Base-by-base conservation (phyloP, 2,329 filamentous ascomycete species). In the Chaetomiaceae sp. region DNA sequence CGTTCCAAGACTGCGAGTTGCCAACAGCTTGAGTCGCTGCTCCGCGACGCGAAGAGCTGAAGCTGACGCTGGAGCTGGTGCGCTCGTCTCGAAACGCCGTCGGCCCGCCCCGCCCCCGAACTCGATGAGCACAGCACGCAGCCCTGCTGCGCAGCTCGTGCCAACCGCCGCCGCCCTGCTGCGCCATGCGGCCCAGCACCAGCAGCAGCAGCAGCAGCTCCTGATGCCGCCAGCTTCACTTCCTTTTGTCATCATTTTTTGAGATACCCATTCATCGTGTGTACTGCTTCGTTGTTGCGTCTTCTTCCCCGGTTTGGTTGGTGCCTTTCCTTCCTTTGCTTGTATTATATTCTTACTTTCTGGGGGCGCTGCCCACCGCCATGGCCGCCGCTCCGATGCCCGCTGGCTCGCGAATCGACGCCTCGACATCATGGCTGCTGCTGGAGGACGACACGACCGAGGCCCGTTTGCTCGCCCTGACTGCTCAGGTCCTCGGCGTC, bases 401-500 rank as follows among this genome's bases (percentile, higher is more conserved):
- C 27, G 26, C 42, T 24, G 27, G 35, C 17, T 49, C 50, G 42
- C 48, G 39, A 24, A 51, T 56, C 51, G 54, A 55, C 29, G 42
- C 51, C 18, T 46, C 52, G 38, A 55, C 56, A 34, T 57, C 57
- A 19, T 58, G 57, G 57, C 34, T 57, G 42, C 32, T 49, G 33
- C 37, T 53, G 24, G 55, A 56, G 39, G 52, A 58, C 43, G 57
- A 56, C 26, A 42, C 53, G 2, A 24, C 43, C 49, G 55, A 59
- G 44, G 46, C 60, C 51, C 32, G 54, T 52, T 32, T 65, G 29
- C 45, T 53, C 18, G 43, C 43, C 40, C 22, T 58, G 49, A 40
- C 54, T 17, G 61, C 69, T 3, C 58, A 65, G 20, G 63, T 68
- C 1, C 61, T 73, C 9, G 58, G 60, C 14, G 58, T 69, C 3